Evolutionary conservation across 1,284 basidiomycete species (phyloP).

Genomic region (Leucoagaricus sp.): DNA sequence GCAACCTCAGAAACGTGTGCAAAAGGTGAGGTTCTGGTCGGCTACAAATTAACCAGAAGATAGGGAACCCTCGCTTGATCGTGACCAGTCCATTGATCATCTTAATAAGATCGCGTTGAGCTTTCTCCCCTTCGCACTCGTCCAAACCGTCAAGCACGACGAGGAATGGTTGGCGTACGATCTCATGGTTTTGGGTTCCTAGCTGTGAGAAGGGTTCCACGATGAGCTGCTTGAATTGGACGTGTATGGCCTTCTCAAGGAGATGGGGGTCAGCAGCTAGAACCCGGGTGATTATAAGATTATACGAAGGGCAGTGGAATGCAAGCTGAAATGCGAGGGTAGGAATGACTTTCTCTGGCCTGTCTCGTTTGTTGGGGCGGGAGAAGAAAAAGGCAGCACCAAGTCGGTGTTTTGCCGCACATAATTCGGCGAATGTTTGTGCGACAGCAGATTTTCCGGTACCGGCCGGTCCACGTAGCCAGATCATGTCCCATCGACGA

Average conservation of each 20-base stretch:
- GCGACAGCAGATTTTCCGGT: slow-evolving; percentile 1
- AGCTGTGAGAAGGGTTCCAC: background rate
- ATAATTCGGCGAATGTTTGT: slow-evolving; percentile 1
- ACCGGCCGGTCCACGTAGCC: slow-evolving; percentile 1
- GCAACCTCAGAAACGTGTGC: background rate
- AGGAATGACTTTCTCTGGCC: background rate
- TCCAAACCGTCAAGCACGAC: slow-evolving; percentile 8
- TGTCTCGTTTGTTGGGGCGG: background rate
- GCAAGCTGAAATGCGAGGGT: slow-evolving; percentile 1
- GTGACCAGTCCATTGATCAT: background rate
- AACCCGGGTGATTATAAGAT: background rate
- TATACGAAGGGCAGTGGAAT: background rate
- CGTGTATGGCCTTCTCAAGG: background rate
- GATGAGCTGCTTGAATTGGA: slow-evolving; percentile 4
- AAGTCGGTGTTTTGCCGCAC: background rate
- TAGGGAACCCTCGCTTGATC: background rate
- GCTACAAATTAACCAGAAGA: background rate
- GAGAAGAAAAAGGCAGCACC: slow-evolving; percentile 7
- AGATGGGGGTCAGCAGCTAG: background rate
- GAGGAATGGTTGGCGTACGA: background rate
- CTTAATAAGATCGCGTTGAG: slow-evolving; percentile 1
- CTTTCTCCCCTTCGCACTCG: slow-evolving; percentile 1
- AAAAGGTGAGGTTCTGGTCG: background rate
- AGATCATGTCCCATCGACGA: background rate
- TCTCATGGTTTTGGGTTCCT: background rate